Percentiles rank a stretch among this genome's conserved stretches.
Evolutionary conservation across 2,329 filamentous ascomycete genomes (phyloP).

Genomic region (Macrophomina tecta): DNA sequence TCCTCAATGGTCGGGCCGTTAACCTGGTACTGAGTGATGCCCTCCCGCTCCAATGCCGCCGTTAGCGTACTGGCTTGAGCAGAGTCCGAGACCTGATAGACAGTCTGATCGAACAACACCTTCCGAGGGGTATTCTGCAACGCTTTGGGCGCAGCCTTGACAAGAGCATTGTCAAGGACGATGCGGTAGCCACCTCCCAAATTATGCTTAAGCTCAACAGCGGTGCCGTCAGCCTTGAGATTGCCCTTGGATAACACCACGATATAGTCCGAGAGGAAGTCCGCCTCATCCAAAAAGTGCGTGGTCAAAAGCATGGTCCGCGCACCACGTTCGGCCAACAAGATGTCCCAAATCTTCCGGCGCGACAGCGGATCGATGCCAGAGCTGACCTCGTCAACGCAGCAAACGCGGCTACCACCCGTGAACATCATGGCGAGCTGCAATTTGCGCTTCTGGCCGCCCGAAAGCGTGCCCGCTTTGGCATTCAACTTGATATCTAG

Average conservation of each 20-base stretch:
- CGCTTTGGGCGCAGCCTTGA: not conserved
- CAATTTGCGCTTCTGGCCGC: slow-evolving; percentile 89
- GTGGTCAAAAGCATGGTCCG: slow-evolving; percentile 88
- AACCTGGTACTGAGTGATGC: slow-evolving; percentile 80
- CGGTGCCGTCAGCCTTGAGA: slow-evolving; percentile 81
- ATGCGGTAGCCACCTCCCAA: slow-evolving; percentile 86
- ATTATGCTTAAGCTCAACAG: slow-evolving; percentile 81
- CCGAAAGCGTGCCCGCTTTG: slow-evolving; percentile 77
- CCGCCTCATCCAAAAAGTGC: slow-evolving; percentile 92
- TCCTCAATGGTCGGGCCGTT: slow-evolving; percentile 91
- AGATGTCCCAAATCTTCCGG: slow-evolving; percentile 92
- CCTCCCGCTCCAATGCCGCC: slow-evolving; percentile 67
- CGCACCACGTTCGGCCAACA: slow-evolving; percentile 80
- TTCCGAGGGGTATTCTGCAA: slow-evolving; percentile 39
- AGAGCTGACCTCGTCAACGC: slow-evolving; percentile 88
- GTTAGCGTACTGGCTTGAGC: slow-evolving; percentile 74
- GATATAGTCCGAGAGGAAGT: slow-evolving; percentile 86
- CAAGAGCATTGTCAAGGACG: slow-evolving; percentile 37
- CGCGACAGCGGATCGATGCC: slow-evolving; percentile 86
- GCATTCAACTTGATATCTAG: slow-evolving; percentile 76
- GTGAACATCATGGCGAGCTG: slow-evolving; percentile 96
- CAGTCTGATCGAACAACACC: slow-evolving; percentile 71
- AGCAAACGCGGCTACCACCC: slow-evolving; percentile 85
- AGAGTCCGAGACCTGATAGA: slow-evolving; percentile 75
- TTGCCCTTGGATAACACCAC: slow-evolving; percentile 85